Base-by-base conservation (phyloP, 148 eudicot genomes). In the Spergularia marina region DNA sequence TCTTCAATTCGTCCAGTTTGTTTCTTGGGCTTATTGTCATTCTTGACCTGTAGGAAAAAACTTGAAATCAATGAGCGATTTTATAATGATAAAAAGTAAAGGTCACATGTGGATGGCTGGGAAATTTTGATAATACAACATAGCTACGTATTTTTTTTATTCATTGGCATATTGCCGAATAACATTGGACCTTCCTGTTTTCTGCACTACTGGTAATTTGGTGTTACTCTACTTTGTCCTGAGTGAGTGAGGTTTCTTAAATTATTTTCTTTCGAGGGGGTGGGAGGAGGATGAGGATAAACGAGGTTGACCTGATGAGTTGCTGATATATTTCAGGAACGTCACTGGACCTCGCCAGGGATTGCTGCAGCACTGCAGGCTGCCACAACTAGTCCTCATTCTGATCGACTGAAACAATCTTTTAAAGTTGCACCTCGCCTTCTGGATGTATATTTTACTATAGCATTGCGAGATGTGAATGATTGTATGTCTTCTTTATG, bases 261-360 rank as follows among this genome's bases (percentile, higher is more conserved):
- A 12, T 5, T 40, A 5, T 20, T 53, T 11, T 16, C 18, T 16
- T 16, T 53, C 13, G 17, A 41, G 39, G 36, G 16, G 20, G 15
- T 44, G 34, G 39, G 51, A 12, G 17, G 25, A 62, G 66, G 20
- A 65, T 10, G 49, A 44, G 49, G 39, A 57, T 30, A 67, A 34
- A 8, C 7, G n/a, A 70, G 68, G 21, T 47, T 82, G 39, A 79
- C 53, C 53, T 2, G 58, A 75, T 70, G 49, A 58, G 18, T 78
- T 79, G 77, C 57, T 63, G 40, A 2, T 77, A 69, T 82, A 60
- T 80, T 86, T 72, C 88, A 95, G 98, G 94, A 88, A 63, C 98
- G 97, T 68, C 97, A 95, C 81, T 90, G 96, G 93, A 85, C 90
- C 81, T 89, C 99, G 56, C 92, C 99, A 40, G 94, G 85, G 30